Conservation (phyloP, 768 basidiomycete genomes). For the Lepiota venenata region DNA sequence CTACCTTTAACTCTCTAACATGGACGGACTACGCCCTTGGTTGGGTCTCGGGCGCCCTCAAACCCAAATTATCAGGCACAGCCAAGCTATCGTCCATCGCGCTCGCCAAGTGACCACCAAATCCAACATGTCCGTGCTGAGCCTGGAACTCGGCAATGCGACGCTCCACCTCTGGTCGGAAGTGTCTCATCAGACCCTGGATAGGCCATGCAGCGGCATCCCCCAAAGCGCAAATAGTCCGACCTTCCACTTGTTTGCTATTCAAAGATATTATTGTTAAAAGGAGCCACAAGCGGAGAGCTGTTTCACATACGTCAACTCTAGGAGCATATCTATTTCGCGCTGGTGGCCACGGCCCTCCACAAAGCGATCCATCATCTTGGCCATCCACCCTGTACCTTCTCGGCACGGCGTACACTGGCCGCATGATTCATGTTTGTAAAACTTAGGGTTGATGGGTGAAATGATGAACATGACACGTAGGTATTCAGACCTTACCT, state of each 20-base stretch:
- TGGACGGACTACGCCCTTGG: neutral
- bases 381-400: constrained; percentile 99
- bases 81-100: constrained; percentile 70
- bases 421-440: constrained; percentile 98
- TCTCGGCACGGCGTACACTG: constrained; percentile 95
- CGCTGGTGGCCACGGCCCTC: constrained; percentile 87
- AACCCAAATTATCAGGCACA: constrained; percentile 72
- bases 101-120: constrained; percentile 76
- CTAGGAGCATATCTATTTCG: constrained; percentile 98
- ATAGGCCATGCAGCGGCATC: constrained; percentile 99
- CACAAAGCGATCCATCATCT: constrained; percentile 98
- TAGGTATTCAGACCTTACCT: neutral
- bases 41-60: constrained; percentile 34
- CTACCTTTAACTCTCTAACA: neutral
- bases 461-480: neutral
- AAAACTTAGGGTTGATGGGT: constrained; percentile 61
- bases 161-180: constrained; percentile 91
- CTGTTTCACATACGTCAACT: constrained; percentile 67
- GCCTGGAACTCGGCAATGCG: constrained; percentile 79
- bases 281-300: neutral
- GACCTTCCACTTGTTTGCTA: constrained; percentile 95
- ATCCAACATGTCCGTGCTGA: constrained; percentile 77
- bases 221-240: constrained; percentile 95
- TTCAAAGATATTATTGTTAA: constrained; percentile 6
- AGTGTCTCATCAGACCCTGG: constrained; percentile 96